Conservation (phyloP, 305 asterid genomes). For the Nicotiana rustica region DNA sequence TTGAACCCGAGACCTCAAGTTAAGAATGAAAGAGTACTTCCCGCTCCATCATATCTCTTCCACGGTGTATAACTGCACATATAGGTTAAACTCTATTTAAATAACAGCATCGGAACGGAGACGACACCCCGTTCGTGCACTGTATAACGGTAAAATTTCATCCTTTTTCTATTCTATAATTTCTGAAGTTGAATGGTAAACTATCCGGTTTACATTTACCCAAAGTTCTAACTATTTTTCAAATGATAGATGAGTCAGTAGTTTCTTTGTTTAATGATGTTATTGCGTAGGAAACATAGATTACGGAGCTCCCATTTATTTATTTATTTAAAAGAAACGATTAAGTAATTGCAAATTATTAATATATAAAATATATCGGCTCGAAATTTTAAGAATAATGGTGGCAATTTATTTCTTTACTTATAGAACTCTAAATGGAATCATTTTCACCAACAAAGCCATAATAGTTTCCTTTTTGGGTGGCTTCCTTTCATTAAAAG, state of each 20-base stretch:
- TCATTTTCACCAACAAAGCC: not conserved
- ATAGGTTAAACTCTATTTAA: not conserved
- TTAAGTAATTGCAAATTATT: not conserved
- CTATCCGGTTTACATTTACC: not conserved
- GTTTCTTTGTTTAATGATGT: not conserved
- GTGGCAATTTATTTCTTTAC: not conserved
- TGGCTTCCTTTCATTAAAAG: not conserved
- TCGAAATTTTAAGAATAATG: not conserved
- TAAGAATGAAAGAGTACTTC: too few relatives aligned
- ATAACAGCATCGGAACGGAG: not conserved
- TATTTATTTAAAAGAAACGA: too few relatives aligned
- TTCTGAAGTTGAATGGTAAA: not conserved
- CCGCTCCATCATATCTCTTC: not conserved
- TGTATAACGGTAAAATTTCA: not conserved
- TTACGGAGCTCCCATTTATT: not conserved
- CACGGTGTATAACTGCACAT: not conserved
- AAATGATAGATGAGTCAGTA: not conserved
- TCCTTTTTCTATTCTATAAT: not conserved
- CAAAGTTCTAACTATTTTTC: not conserved
- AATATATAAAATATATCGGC: not conserved
- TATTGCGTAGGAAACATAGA: not conserved
- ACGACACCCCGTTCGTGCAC: constrained; percentile 12
- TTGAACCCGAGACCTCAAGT: too few relatives aligned
- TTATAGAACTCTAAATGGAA: not conserved
- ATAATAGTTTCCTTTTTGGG: not conserved